Evolutionary conservation across 345 rosid genomes (phyloP), one percentile per base, ranked within the genome.

Genomic region (Viola odorata): DNA sequence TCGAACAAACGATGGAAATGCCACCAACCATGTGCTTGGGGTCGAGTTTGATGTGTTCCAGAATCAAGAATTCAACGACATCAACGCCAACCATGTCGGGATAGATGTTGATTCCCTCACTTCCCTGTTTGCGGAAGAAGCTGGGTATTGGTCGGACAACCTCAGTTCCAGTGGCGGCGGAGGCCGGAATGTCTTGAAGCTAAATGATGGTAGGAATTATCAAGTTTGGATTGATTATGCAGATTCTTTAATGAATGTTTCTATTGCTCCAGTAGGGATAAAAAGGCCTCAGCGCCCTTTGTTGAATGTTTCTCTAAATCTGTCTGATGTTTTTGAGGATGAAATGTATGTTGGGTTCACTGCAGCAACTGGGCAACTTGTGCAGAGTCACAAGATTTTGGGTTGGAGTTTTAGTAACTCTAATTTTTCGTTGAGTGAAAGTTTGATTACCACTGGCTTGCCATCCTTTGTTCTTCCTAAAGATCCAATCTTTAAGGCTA

Each of bases 161-260:
- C 5, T 11, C 39, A 10, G 13, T 1, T 6, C 45, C 47, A 37
- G 56, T 53, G 40, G 41, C 56, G 32, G 44, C 44, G 39, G 40
- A 41, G 78, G 45, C 15, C 66, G 50, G 32, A 49, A 23, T 57
- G 51, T 63, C 65, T 1, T 85, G 82, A 73, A 74, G 82, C 82
- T 91, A 10, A 88, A 88, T 45, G 66, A 66, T 50, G 97, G 97
- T 12, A 70, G 76, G 55, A 91, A 88, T 41, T 91, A 91, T 62
- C 96, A 88, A 53, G 97, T 81, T 57, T 91, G 98, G 91, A 79
- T 84, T 58, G 95, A 86, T 58, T 85, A 86, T 50, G 66, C 40
- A 7, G 84, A 80, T 51, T 83, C 75, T 53, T 59, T 80, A 17
- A 36, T 80, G 17, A 80, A 58, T 59, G 82, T 81, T 51, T 61